Evolutionary conservation across 23 red algal species (phyloP), one percentile per base, ranked within the genome.

Genomic region (Gracilaria gracilis): DNA sequence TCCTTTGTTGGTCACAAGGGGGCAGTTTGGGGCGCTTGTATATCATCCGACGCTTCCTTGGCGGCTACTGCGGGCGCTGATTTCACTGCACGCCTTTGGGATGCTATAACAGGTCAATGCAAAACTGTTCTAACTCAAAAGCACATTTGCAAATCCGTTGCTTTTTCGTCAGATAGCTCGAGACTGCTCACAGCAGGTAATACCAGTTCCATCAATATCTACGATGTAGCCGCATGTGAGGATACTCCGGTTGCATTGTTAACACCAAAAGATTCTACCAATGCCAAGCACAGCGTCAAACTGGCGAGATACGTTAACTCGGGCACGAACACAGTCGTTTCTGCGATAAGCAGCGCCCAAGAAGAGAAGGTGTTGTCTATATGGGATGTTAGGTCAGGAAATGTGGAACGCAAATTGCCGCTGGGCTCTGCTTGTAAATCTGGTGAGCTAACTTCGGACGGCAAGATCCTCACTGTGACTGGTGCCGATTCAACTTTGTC

Each of bases 1-100:
- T 95, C 95, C 37, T 98, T 98, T 88, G 32, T 79, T 16, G 95
- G 95, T 14, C 95, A 98, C 53, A 95, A 95, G 67, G 95, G 95
- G 0, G 95, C 95, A 15, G 95, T 98, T 23, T 98, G 95, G 95
- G 69, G 83, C 21, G 95, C 95, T 25, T 95, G 84, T 54, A 88
- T 98, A 31, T 91, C 84, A 53, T 61, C 66, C 40, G 82, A 94
- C 80, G 93, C 95, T 7, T 88, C 88, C 24, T 67, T 94, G 17
- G 95, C 91, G 35, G 95, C 91, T 19, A 98, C 95, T 13, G 95
- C 91, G 28, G 91, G 87, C 7, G 95, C 95, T 8, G 95, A 98
- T 50, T 93, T 95, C 32, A 94, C 92, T 27, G 92, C 90, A 65
- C 67, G 88, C 1, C 77, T 98, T n/a, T 98, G 95, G 95, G 75